Evolutionary conservation across 129 eudicot genomes (phyloP), one percentile per base, ranked within the genome.

Genomic region (Kitagawia praeruptora): DNA sequence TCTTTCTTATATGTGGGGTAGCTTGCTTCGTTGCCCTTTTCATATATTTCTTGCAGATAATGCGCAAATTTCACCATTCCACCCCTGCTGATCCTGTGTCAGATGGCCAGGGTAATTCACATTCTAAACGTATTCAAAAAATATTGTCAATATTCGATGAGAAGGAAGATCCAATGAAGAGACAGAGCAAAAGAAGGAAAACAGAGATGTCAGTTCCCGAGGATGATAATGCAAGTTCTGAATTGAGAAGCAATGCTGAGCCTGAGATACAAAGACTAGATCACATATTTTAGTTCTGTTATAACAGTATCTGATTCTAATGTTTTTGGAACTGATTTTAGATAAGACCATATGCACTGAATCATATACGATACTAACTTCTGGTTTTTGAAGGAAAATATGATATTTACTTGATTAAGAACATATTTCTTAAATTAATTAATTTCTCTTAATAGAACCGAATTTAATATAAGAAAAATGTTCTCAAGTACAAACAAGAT

Each of bases 1-100:
- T 93, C 31, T 93, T 87, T 73, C 93, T 93, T 58, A 79, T 93
- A 23, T 91, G 97, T 49, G 98, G 93, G 40, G 69, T 87, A 56
- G 94, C 86, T 31, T 93, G 98, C 83, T 82, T 86, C 80, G 27
- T 89, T 76, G 95, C 98, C 64, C 88, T 93, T 25, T 48, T 85
- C 53, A 85, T 93, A 76, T 86, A 87, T 83, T 93, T 91, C 77
- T 39, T 87, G 38, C 91, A 89, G 83, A 91, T 93, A 10, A 61
- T 83, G 79, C 81, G 79, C 19, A 82, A 78, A 54, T 89, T 73
- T 75, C 82, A 85, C 38, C 28, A 79, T 41, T 81, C 87, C 28
- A 69, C 83, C 27, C 74, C 66, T 28, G 80, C 79, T 2, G 77
- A 77, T 3, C 49, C 79, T 23, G 72, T 79, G 3, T 81, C 85